Conservation (phyloP, 2,329 filamentous ascomycete genomes). For the Scorias spongiosa region DNA sequence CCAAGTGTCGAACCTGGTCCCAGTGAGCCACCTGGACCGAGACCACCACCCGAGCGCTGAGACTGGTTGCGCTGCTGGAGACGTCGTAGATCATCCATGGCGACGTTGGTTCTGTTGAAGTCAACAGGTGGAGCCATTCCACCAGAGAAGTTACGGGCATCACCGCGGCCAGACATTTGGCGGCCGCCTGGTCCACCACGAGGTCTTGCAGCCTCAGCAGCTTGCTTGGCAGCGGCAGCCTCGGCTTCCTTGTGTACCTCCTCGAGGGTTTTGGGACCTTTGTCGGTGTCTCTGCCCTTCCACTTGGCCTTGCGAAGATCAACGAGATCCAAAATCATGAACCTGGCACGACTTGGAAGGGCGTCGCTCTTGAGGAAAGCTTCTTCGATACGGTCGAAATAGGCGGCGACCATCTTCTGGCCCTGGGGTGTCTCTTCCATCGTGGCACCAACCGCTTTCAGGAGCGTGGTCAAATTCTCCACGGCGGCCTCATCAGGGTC, state of each 20-base stretch:
- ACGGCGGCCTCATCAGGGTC: constrained; percentile 90
- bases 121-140: constrained; percentile 52
- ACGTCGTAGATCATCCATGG: constrained; percentile 79
- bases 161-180: constrained; percentile 62
- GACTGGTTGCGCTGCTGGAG: constrained; percentile 51
- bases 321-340: constrained; percentile 92
- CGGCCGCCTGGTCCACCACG: constrained; percentile 55
- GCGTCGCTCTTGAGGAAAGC: constrained; percentile 63
- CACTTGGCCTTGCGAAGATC: constrained; percentile 68
- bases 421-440: constrained; percentile 70
- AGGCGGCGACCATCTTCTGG: constrained; percentile 73
- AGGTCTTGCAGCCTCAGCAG: constrained; percentile 43
- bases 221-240: constrained; percentile 67
- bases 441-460: constrained; percentile 79
- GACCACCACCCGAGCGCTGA: constrained; percentile 46
- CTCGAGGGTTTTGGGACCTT: constrained; percentile 91
- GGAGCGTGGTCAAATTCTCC: constrained; percentile 84
- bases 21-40: constrained; percentile 37
- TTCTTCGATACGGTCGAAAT: constrained; percentile 75
- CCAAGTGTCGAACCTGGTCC: constrained; percentile 57
- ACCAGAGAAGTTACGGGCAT: constrained; percentile 69
- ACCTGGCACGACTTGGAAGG: constrained; percentile 73
- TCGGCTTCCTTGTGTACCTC: constrained; percentile 77
- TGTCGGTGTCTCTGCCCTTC: constrained; percentile 84
- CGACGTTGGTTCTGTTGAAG: constrained; percentile 64